Conservation (phyloP, 2,329 filamentous ascomycete genomes). For the Sordariomycetes sp. region DNA sequence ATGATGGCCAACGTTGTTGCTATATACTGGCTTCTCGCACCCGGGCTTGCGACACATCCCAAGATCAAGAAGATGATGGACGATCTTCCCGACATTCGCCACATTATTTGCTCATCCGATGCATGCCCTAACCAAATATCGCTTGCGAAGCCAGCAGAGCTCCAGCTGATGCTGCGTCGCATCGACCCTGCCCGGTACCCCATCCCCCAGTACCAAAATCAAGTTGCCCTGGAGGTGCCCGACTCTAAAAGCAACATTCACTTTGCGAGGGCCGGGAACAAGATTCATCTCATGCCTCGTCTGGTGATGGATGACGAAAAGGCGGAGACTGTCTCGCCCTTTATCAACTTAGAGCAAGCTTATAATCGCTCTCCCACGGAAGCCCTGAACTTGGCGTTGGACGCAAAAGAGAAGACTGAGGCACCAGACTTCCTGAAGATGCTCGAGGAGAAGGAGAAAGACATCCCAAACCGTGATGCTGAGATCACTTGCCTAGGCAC, state of each 20-base stretch:
- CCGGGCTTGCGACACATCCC: constrained; percentile 52
- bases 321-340: constrained; percentile 32
- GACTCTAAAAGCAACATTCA: constrained; percentile 18
- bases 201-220: constrained; percentile 57
- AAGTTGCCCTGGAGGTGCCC: constrained; percentile 13
- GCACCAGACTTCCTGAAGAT: constrained; percentile 35
- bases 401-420: constrained; percentile 30
- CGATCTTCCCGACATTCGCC: constrained; percentile 50
- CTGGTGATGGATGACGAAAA: constrained; percentile 34
- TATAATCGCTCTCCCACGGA: constrained; percentile 14
- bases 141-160: constrained; percentile 55
- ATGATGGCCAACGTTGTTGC: constrained; percentile 59
- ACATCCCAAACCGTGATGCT: constrained; percentile 63
- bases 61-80: constrained; percentile 62
- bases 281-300: constrained; percentile 36
- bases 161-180: constrained; percentile 59
- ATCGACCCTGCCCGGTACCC: constrained; percentile 69
- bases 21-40: constrained; percentile 76
- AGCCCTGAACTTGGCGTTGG: constrained; percentile 35
- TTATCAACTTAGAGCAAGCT: constrained; percentile 31
- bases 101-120: constrained; percentile 70
- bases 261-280: constrained; percentile 32
- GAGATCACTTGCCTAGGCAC: constrained; percentile 87
- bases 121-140: constrained; percentile 67
- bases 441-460: constrained; percentile 45